A percentile compares a stretch with the other conserved stretches of the same genome.
Conservation (phyloP, 2,329 filamentous ascomycete genomes). For the Colletotrichum gigasporum region DNA sequence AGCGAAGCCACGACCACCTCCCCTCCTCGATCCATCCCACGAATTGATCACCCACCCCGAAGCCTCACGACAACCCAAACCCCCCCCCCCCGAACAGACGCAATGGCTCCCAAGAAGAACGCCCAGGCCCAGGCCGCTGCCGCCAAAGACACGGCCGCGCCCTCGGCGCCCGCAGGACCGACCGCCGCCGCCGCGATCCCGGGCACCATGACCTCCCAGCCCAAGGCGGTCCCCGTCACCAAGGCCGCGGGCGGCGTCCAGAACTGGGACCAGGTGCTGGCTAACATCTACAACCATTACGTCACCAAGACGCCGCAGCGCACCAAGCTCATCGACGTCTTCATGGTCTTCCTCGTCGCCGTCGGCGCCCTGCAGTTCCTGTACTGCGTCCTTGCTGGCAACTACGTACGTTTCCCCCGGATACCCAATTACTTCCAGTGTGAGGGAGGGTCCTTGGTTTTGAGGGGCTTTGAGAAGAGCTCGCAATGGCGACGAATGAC, state of each 20-base stretch:
- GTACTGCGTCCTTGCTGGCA: slow-evolving; percentile 91
- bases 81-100: slow-evolving; percentile 12
- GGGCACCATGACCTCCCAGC: slow-evolving; percentile 32
- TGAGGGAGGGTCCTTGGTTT: neutral
- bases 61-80: neutral
- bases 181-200: slow-evolving; percentile 29
- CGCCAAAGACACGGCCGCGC: slow-evolving; percentile 23
- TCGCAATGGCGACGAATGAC: no score
- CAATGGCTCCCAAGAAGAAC: slow-evolving; percentile 63
- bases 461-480: no score
- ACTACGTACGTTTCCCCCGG: slow-evolving; percentile 87
- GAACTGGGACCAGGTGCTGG: slow-evolving; percentile 68
- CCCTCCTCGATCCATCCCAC: slow-evolving; percentile 14
- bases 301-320: slow-evolving; percentile 84
- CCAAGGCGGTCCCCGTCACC: slow-evolving; percentile 29
- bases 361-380: slow-evolving; percentile 92
- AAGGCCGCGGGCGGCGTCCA: slow-evolving; percentile 34
- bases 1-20: slow-evolving; percentile 15
- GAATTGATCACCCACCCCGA: slow-evolving; percentile 16
- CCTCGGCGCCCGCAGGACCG: slow-evolving; percentile 33
- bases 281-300: slow-evolving; percentile 82
- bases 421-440: no score
- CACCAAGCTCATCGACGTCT: slow-evolving; percentile 90
- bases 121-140: slow-evolving; percentile 31
- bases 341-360: slow-evolving; percentile 86